A percentile compares a stretch with the other conserved stretches of the same genome.
phyloP scores from a whole-genome alignment of 2,329 filamentous ascomycete genomes.

The Trichoderma hamatum region DNA sequence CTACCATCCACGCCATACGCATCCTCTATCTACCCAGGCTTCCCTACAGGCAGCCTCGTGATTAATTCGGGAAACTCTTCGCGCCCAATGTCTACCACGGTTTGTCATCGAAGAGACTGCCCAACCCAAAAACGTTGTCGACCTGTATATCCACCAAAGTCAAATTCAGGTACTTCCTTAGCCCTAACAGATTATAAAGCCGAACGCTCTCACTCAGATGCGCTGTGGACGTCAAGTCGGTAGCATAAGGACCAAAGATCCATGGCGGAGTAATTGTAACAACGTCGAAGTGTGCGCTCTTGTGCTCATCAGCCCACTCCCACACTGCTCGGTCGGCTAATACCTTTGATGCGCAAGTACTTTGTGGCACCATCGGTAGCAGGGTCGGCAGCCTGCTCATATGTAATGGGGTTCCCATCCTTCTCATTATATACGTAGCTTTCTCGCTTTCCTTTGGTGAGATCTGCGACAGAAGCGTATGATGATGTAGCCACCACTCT shows the following conservation, averaged over 20 bases:
- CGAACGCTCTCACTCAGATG: neutral
- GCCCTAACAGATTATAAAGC: neutral
- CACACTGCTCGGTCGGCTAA: conserved; percentile 70
- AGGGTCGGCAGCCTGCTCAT: neutral
- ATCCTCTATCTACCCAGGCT: neutral
- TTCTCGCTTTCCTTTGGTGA: neutral
- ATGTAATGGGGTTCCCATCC: neutral
- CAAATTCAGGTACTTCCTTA: neutral
- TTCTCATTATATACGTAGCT: conserved; percentile 6
- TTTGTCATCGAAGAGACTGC: conserved; percentile 1
- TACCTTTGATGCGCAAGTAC: conserved; percentile 41
- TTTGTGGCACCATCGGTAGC: conserved; percentile 27
- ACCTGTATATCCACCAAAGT: conserved; percentile 8
- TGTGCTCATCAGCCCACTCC: conserved; percentile 43
- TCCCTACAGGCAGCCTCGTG: neutral
- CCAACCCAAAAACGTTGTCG: conserved; percentile 5
- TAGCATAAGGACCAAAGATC: conserved; percentile 8
- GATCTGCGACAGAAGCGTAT: conserved; percentile 1
- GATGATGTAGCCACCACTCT: conserved; percentile 2
- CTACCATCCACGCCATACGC: conserved; percentile 10
- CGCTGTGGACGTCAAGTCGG: neutral
- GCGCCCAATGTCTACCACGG: neutral
- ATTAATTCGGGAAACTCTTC: neutral
- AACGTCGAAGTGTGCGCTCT: conserved; percentile 28
- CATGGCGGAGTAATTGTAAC: conserved; percentile 11